phyloP scores from a whole-genome alignment of 2,329 filamentous ascomycete genomes.

The Calonectria hawksworthii region DNA sequence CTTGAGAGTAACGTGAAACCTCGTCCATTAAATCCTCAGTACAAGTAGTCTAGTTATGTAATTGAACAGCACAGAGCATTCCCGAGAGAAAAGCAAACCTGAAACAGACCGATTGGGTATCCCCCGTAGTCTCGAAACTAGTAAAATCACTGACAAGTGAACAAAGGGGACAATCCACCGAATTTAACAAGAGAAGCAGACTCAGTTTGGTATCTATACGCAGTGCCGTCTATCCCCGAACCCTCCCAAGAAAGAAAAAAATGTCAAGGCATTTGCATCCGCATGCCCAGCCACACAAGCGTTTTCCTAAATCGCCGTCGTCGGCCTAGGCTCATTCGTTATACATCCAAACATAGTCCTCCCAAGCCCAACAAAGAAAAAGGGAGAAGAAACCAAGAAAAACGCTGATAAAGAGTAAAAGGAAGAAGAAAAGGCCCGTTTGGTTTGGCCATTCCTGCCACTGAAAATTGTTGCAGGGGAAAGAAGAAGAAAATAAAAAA shows the following conservation, averaged over 20 bases:
- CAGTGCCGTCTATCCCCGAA: conserved; percentile 45
- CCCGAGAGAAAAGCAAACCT: not conserved
- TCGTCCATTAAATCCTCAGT: not conserved
- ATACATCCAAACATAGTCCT: conserved; percentile 24
- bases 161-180: not conserved
- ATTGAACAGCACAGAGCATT: conserved; percentile 12
- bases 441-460: conserved; percentile 19
- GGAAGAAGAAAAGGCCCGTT: conserved; percentile 12
- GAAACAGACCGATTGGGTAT: not conserved
- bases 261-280: conserved; percentile 27
- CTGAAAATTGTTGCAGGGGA: conserved; percentile 1
- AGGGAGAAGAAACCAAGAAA: conserved; percentile 12
- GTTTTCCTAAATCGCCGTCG: conserved; percentile 32
- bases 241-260: conserved; percentile 31
- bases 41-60: conserved; percentile 1
- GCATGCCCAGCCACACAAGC: conserved; percentile 24
- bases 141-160: not conserved
- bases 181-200: conserved; percentile 29
- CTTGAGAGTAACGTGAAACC: not conserved
- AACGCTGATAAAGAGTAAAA: conserved; percentile 30
- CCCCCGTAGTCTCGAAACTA: not conserved
- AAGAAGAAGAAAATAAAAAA: conserved; percentile 8
- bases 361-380: conserved; percentile 15
- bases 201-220: conserved; percentile 49
- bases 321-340: conserved; percentile 28